Evolutionary conservation across 2,329 filamentous ascomycete genomes (phyloP), one percentile per base, ranked within the genome.

Genomic region (Gaeumannomyces sp.): DNA sequence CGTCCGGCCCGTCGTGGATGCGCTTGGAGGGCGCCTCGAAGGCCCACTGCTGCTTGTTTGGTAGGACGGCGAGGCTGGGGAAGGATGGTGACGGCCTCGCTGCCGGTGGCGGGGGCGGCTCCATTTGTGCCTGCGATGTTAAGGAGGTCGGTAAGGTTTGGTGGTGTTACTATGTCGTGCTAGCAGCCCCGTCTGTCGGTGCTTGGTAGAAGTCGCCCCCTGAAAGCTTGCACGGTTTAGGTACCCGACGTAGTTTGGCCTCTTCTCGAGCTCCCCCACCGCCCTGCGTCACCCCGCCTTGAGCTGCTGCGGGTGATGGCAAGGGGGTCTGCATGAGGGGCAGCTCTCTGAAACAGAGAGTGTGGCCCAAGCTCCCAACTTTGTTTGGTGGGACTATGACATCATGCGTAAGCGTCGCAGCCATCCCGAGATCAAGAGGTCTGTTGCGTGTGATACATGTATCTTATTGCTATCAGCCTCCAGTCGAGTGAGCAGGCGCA

Each of bases 1-100:
- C 90, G 81, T 98, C 93, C 66, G 88, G 80, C 65, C 89, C 89
- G 71, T 95, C 91, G 77, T 96, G 84, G 78, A 99, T 99, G 72
- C 83, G 83, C 76, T 98, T 99, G 65, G 75, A 73, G 0, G 95
- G 95, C 58, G 80, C 78, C 63, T 80, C 73, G 76, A 97, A 97
- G 38, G 69, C 73, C 72, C 86, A 85, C 13, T 80, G 74, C 27
- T 72, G 74, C 27, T 72, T 68, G 25, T 76, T 73, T 25, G 86
- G 80, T 61, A 90, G 76, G n/a, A 79, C 68, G 65, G 78, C 75
- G 58, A 85, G 78, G 65, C 75, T 73, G 10, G 76, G 74, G 63
- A 76, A 72, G 27, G 45, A 58, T 16, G 27, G 16, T 19, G 35
- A 29, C 27, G 28, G 57, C 25, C 22, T 59, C 35, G 35, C 35